phyloP scores from a whole-genome alignment of 768 basidiomycete species.

The Lactarius vividus region DNA sequence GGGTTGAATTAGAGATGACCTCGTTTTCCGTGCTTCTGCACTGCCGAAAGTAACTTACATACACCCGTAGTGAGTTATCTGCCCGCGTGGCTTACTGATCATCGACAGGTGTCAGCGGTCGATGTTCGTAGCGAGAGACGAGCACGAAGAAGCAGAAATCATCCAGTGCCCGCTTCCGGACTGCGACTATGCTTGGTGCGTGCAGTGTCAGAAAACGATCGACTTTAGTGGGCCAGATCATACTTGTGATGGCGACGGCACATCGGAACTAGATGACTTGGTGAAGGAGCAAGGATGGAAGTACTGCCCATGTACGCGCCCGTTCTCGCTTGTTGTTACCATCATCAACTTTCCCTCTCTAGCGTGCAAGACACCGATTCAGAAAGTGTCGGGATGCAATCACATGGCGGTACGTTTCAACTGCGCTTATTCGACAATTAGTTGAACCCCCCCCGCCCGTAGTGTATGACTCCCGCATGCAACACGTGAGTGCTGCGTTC shows the following conservation, averaged over 20 bases:
- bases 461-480: conserved; percentile 58
- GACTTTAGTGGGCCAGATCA: conserved; percentile 27
- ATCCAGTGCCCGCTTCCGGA: conserved; percentile 34
- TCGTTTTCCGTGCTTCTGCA: conserved; percentile 43
- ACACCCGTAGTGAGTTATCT: conserved; percentile 21
- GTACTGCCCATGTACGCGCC: conserved; percentile 33
- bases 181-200: conserved; percentile 36
- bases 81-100: neutral
- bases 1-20: conserved; percentile 47
- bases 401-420: conserved; percentile 52
- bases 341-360: neutral
- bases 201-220: conserved; percentile 33
- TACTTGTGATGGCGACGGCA: conserved; percentile 34
- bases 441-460: neutral
- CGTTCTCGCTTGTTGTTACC: too few relatives aligned
- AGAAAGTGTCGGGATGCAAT: conserved; percentile 52
- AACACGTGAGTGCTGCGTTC: conserved; percentile 37
- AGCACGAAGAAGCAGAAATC: conserved; percentile 28
- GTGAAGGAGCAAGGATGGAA: conserved; percentile 36
- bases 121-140: conserved; percentile 34
- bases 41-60: conserved; percentile 50
- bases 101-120: conserved; percentile 27
- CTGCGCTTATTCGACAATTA: neutral
- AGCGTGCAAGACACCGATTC: conserved; percentile 50
- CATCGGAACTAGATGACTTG: conserved; percentile 34